phyloP scores from a whole-genome alignment of 441 rosid species.

The Corymbia citriodora region DNA sequence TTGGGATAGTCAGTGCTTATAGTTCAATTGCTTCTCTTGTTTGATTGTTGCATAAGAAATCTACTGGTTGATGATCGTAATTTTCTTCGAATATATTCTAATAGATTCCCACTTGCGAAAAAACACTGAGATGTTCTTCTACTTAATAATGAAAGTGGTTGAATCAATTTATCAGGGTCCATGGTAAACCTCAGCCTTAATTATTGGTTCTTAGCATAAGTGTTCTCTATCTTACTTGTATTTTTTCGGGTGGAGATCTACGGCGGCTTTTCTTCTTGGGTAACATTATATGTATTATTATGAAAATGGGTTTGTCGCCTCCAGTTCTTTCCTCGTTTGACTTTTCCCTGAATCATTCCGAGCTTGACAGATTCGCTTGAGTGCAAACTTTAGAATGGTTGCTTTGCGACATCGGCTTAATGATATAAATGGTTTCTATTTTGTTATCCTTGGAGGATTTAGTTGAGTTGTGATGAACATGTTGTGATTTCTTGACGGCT shows the following conservation, averaged over 20 bases:
- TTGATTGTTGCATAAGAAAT: slow-evolving; percentile 65
- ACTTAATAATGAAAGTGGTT: neutral
- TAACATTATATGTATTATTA: neutral
- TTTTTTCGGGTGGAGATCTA: neutral
- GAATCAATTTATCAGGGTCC: neutral
- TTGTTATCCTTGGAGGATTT: no score
- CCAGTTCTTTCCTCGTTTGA: no score
- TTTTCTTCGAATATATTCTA: neutral
- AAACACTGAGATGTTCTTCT: neutral
- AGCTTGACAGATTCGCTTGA: no score
- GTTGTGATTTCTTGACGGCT: no score
- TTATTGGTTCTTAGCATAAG: neutral
- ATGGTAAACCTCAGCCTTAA: neutral
- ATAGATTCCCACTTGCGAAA: neutral
- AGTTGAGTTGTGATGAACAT: no score
- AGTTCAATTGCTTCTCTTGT: neutral
- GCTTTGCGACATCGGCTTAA: no score
- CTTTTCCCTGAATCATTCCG: no score
- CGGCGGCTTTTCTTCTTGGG: neutral
- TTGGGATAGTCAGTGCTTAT: neutral
- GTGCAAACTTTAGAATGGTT: no score
- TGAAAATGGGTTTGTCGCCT: neutral
- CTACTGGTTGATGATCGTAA: slow-evolving; percentile 20
- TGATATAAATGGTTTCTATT: no score
- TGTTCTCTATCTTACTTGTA: neutral